phyloP scores from a whole-genome alignment of 805 yeast species.

The Teunomyces funiuensis region DNA sequence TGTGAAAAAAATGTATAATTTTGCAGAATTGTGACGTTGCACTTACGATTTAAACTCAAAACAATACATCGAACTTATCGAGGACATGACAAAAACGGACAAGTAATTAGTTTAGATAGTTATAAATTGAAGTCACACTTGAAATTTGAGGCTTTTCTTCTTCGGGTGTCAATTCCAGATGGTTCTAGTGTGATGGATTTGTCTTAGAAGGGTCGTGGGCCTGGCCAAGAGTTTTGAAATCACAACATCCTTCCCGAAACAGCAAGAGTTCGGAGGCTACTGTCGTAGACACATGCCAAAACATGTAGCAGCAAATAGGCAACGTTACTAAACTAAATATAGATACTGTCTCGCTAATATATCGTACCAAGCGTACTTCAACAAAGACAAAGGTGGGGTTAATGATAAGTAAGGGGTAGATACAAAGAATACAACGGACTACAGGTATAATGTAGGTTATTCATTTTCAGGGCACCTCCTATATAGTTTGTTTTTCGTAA shows the following conservation, averaged over 20 bases:
- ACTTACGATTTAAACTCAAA: too few relatives aligned
- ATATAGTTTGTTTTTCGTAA: background rate
- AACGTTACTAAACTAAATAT: background rate
- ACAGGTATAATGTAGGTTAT: too few relatives aligned
- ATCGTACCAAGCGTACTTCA: too few relatives aligned
- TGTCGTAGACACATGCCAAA: background rate
- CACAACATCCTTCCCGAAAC: conserved; percentile 3
- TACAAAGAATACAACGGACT: too few relatives aligned
- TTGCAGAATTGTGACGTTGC: background rate
- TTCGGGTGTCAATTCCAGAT: too few relatives aligned
- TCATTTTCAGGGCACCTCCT: too few relatives aligned
- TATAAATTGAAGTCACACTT: too few relatives aligned
- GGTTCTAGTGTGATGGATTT: background rate
- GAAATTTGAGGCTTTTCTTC: too few relatives aligned
- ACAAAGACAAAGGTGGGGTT: too few relatives aligned
- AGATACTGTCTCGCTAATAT: background rate
- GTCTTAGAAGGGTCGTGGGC: background rate
- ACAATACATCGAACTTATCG: background rate
- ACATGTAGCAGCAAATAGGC: background rate
- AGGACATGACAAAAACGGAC: background rate
- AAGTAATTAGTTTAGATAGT: too few relatives aligned
- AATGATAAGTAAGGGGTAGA: too few relatives aligned
- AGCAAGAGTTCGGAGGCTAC: background rate
- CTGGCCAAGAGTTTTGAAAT: background rate
- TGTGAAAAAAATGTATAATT: background rate